These are phyloP conservation scores for Diaporthe amygdali DNA, from an alignment of 2,329 filamentous ascomycete species.

Conservation along the genomic window DNA sequence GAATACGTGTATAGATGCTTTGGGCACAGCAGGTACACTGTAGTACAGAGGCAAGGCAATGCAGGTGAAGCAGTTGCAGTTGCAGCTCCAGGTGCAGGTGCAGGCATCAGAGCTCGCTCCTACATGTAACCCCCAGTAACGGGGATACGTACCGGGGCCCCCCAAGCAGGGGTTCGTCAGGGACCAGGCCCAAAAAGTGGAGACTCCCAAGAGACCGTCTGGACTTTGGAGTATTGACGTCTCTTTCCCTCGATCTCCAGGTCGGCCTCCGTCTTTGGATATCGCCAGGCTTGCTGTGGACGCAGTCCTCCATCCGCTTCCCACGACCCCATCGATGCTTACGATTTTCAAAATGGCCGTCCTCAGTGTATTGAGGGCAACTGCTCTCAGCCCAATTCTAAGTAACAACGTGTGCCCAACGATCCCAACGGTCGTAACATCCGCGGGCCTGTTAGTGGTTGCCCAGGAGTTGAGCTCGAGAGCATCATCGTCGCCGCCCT, in stretches of 20 bases:
- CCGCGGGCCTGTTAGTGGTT: not conserved
- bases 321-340: not conserved
- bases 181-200: not conserved
- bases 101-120: not conserved
- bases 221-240: not conserved
- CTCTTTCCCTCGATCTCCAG: constrained; percentile 9
- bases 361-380: not conserved
- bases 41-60: not conserved
- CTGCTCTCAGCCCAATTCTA: not conserved
- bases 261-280: not conserved
- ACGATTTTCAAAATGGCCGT: not conserved
- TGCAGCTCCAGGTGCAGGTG: not conserved
- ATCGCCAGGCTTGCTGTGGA: constrained; percentile 15
- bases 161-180: not conserved
- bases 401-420: not conserved
- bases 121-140: not conserved
- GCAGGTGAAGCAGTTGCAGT: not conserved
- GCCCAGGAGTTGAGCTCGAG: not conserved
- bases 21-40: no score
- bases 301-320: not conserved
- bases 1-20: no score
- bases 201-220: not conserved
- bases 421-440: not conserved
- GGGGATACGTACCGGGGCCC: not conserved
- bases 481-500: not conserved